A percentile compares a stretch with the other conserved stretches of the same genome.
Evolutionary conservation across 768 basidiomycete genomes (phyloP).

Genomic region (Tylopilus rubrobrunneus): DNA sequence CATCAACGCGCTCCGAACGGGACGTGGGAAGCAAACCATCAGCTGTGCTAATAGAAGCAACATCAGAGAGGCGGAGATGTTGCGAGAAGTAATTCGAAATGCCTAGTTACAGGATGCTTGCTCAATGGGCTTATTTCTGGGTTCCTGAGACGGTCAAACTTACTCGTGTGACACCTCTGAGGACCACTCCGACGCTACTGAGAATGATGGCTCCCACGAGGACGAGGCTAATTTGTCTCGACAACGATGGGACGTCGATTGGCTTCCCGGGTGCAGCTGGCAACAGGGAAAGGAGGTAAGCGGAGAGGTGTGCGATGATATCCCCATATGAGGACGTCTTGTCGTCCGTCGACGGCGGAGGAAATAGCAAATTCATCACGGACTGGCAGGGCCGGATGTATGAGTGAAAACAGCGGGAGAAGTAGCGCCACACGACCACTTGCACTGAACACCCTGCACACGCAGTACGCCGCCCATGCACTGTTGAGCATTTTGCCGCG

Average conservation of each 20-base stretch:
- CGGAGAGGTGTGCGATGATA: conserved; percentile 39
- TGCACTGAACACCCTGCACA: conserved; percentile 59
- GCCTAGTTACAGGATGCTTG: conserved; percentile 33
- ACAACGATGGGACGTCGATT: conserved; percentile 37
- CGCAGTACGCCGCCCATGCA: conserved; percentile 65
- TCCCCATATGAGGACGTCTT: conserved; percentile 43
- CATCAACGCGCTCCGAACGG: not conserved
- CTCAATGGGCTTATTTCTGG: not conserved
- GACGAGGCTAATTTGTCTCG: conserved; percentile 56
- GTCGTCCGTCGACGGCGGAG: conserved; percentile 30
- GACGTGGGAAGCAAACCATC: conserved; percentile 51
- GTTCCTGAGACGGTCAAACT: conserved; percentile 14
- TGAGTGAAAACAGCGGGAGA: conserved; percentile 15
- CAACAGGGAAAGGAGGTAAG: conserved; percentile 38
- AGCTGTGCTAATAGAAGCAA: conserved; percentile 75
- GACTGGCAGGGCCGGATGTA: conserved; percentile 22
- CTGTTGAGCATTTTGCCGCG: conserved; percentile 49
- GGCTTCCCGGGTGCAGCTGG: conserved; percentile 30
- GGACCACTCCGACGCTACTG: conserved; percentile 64
- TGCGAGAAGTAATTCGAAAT: conserved; percentile 62
- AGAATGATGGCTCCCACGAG: conserved; percentile 77
- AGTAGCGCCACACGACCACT: conserved; percentile 25
- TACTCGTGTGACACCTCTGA: conserved; percentile 64
- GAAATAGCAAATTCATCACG: conserved; percentile 32
- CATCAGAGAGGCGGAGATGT: conserved; percentile 71